These are phyloP conservation scores for Phytophthora nicotianae DNA, from an alignment of 352 stramenopile genomes.

Conservation along the genomic window DNA sequence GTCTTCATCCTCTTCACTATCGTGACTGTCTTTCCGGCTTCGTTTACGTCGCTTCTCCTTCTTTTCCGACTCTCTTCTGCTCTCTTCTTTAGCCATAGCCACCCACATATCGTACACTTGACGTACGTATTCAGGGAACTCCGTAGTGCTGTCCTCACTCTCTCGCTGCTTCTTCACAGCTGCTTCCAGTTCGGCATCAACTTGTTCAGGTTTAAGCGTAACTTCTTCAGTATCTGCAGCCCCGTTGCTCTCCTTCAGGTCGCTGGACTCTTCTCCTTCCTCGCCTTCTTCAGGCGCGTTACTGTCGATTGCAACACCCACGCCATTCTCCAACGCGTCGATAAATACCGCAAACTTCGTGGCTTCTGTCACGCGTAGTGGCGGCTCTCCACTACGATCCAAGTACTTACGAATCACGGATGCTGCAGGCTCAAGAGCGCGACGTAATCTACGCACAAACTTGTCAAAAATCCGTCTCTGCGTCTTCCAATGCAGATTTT, in stretches of 20 bases:
- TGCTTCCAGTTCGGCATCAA: slow-evolving; percentile 27
- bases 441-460: slow-evolving; percentile 45
- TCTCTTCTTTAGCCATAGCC: slow-evolving; percentile 42
- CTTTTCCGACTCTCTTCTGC: slow-evolving; percentile 31
- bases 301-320: slow-evolving; percentile 40
- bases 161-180: slow-evolving; percentile 33
- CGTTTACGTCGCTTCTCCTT: slow-evolving; percentile 24
- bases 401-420: slow-evolving; percentile 37
- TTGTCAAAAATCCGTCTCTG: slow-evolving; percentile 67
- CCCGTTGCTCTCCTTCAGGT: not conserved
- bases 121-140: slow-evolving; percentile 44
- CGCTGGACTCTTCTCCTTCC: slow-evolving; percentile 33
- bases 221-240: slow-evolving; percentile 7
- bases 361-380: slow-evolving; percentile 35
- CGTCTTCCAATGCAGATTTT: slow-evolving; percentile 45
- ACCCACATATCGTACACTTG: slow-evolving; percentile 55
- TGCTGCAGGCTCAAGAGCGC: slow-evolving; percentile 33
- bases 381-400: slow-evolving; percentile 31
- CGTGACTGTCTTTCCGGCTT: slow-evolving; percentile 33
- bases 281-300: slow-evolving; percentile 73
- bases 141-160: slow-evolving; percentile 18
- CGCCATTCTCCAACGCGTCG: slow-evolving; percentile 38
- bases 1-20: slow-evolving; percentile 29
- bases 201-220: slow-evolving; percentile 18
- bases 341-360: slow-evolving; percentile 50